Evolutionary conservation across 2,329 filamentous ascomycete genomes (phyloP).

Genomic region (Ascochyta fabae): DNA sequence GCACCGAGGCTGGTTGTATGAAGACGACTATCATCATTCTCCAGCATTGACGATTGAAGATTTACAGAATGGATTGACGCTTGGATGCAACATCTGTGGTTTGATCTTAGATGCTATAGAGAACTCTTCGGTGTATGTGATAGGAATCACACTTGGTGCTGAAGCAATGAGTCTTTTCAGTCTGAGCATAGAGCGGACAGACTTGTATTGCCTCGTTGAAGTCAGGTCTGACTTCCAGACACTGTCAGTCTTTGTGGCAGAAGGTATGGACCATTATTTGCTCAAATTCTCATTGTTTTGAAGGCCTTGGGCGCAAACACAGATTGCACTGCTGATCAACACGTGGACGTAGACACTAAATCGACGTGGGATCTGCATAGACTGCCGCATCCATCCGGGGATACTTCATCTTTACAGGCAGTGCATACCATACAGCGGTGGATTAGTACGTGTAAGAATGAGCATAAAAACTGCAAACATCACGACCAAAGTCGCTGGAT

Average conservation of each 20-base stretch:
- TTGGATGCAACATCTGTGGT: not conserved
- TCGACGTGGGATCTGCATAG: not conserved
- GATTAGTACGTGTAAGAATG: not conserved
- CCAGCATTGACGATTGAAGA: not conserved
- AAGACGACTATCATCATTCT: not conserved
- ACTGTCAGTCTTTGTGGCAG: not conserved
- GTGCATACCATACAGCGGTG: not conserved
- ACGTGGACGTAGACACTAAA: not conserved
- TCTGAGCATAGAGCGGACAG: too few species aligned
- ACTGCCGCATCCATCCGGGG: not conserved
- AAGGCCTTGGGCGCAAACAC: too few species aligned
- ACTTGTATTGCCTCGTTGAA: too few species aligned
- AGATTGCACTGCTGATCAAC: not conserved
- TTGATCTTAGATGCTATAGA: not conserved
- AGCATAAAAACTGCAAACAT: not conserved
- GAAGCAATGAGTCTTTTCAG: rapidly evolving
- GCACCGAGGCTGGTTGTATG: not conserved
- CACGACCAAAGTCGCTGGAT: not conserved
- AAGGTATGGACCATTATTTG: not conserved
- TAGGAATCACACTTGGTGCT: too few species aligned
- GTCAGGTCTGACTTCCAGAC: not conserved
- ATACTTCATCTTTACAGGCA: not conserved
- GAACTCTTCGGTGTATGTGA: too few species aligned
- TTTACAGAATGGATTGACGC: not conserved
- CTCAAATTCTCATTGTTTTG: too few species aligned